Percentiles rank a stretch among this genome's conserved stretches.
Evolutionary conservation across 495 filamentous ascomycete species (phyloP).

Genomic region (Pyronema omphalodes): DNA sequence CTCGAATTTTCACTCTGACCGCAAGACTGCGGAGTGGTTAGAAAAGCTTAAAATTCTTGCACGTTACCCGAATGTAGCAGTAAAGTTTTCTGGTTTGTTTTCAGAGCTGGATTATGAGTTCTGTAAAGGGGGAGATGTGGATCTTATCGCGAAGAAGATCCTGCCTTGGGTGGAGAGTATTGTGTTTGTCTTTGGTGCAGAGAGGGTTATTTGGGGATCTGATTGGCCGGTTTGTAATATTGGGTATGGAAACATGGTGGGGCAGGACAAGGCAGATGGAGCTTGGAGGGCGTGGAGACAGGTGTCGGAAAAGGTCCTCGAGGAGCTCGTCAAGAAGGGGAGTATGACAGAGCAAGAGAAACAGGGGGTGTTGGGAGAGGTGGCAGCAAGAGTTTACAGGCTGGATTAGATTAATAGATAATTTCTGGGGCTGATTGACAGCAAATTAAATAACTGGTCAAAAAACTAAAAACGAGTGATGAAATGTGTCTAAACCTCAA

Average conservation of each 20-base stretch:
- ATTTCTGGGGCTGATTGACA: slow-evolving; percentile 8
- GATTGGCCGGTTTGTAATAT: slow-evolving; percentile 82
- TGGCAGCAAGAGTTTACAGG: slow-evolving; percentile 47
- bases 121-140: background rate
- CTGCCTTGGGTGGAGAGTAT: slow-evolving; percentile 49
- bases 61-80: slow-evolving; percentile 43
- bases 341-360: slow-evolving; percentile 38
- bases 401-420: slow-evolving; percentile 17
- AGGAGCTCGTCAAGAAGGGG: slow-evolving; percentile 32
- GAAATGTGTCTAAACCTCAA: too few relatives aligned
- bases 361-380: slow-evolving; percentile 47
- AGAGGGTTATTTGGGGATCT: slow-evolving; percentile 69
- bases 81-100: slow-evolving; percentile 79
- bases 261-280: slow-evolving; percentile 14
- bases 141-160: slow-evolving; percentile 27
- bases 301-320: slow-evolving; percentile 36
- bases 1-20: slow-evolving; percentile 6
- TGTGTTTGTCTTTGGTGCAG: slow-evolving; percentile 46
- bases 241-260: slow-evolving; percentile 26
- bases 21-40: slow-evolving; percentile 22
- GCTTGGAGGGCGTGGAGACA: slow-evolving; percentile 40
- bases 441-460: too few relatives aligned
- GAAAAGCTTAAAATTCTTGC: slow-evolving; percentile 29
- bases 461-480: too few relatives aligned
- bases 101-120: slow-evolving; percentile 39